Percentiles rank a stretch among this genome's conserved stretches.
phyloP scores from a whole-genome alignment of 148 eudicot species.

The Vaccinium myrtillus region DNA sequence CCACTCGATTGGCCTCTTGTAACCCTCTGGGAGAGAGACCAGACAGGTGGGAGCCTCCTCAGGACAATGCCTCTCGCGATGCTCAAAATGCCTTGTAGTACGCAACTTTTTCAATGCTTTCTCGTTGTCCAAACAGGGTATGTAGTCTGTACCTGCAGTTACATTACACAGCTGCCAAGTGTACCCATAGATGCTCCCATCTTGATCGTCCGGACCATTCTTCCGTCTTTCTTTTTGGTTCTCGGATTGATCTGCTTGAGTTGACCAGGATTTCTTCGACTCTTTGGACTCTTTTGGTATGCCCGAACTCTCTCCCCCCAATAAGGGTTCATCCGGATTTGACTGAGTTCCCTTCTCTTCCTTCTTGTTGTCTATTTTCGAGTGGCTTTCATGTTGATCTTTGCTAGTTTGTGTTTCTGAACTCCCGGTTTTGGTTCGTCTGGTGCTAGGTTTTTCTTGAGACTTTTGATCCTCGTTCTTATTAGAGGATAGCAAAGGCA shows the following conservation, averaged over 20 bases:
- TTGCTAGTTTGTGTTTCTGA: conserved; percentile 9
- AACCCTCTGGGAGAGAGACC: conserved; percentile 61
- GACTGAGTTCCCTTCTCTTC: conserved; percentile 29
- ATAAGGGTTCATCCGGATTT: conserved; percentile 19
- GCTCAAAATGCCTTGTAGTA: conserved; percentile 54
- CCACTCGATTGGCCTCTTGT: conserved; percentile 57
- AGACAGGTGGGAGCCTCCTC: conserved; percentile 67
- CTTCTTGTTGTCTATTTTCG: conserved; percentile 11
- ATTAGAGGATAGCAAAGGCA: not conserved
- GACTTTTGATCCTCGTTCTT: not conserved
- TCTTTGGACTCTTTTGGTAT: conserved; percentile 58
- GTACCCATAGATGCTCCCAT: conserved; percentile 28
- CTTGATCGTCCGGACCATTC: conserved; percentile 28
- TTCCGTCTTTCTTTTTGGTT: conserved; percentile 39
- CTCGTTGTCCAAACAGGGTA: conserved; percentile 71
- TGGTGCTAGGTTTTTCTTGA: not conserved
- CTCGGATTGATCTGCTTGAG: conserved; percentile 41
- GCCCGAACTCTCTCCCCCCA: conserved; percentile 38
- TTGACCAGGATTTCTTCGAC: conserved; percentile 49
- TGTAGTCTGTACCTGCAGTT: conserved; percentile 72
- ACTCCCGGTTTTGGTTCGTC: conserved; percentile 1
- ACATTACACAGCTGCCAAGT: conserved; percentile 64
- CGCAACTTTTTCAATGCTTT: conserved; percentile 49
- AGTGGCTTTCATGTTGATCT: not conserved
- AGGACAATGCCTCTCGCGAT: conserved; percentile 74